A percentile compares a stretch with the other conserved stretches of the same genome.
phyloP scores from a whole-genome alignment of 2,329 filamentous ascomycete species.

The Botrytis pseudocinerea region DNA sequence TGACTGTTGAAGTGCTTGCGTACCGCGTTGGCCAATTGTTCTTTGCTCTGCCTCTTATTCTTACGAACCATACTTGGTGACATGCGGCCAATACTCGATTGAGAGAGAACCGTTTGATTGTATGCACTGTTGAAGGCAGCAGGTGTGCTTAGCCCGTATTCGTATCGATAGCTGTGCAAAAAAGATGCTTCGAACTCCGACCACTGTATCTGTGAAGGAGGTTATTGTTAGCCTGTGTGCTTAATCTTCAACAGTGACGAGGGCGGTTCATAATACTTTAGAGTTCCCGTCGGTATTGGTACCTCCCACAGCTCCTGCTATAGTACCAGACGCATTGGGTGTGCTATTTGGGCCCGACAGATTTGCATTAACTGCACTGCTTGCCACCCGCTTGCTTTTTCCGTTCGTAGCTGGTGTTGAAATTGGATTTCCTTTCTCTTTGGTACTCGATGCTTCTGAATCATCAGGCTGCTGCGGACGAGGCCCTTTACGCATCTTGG shows the following conservation, averaged over 20 bases:
- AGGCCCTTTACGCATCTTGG: conserved; percentile 29
- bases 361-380: conserved; percentile 27
- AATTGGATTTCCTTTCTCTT: conserved; percentile 38
- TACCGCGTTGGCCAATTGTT: conserved; percentile 69
- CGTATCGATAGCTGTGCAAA: conserved; percentile 73
- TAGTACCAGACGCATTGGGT: conserved; percentile 24
- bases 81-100: conserved; percentile 66
- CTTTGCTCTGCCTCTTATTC: conserved; percentile 67
- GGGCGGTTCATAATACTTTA: conserved; percentile 36
- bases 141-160: conserved; percentile 70
- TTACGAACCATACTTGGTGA: conserved; percentile 75
- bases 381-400: conserved; percentile 38
- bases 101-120: conserved; percentile 61
- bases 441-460: conserved; percentile 43
- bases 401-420: conserved; percentile 32
- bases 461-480: conserved; percentile 40
- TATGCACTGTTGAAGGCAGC: conserved; percentile 67
- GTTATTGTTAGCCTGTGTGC: conserved; percentile 14
- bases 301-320: conserved; percentile 24
- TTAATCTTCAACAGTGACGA: neutral
- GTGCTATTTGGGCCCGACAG: conserved; percentile 39
- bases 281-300: conserved; percentile 32
- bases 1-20: conserved; percentile 82
- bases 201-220: conserved; percentile 58
- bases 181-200: conserved; percentile 64